Evolutionary conservation across 2,329 filamentous ascomycete species (phyloP).

Genomic region (Botryotinia calthae): DNA sequence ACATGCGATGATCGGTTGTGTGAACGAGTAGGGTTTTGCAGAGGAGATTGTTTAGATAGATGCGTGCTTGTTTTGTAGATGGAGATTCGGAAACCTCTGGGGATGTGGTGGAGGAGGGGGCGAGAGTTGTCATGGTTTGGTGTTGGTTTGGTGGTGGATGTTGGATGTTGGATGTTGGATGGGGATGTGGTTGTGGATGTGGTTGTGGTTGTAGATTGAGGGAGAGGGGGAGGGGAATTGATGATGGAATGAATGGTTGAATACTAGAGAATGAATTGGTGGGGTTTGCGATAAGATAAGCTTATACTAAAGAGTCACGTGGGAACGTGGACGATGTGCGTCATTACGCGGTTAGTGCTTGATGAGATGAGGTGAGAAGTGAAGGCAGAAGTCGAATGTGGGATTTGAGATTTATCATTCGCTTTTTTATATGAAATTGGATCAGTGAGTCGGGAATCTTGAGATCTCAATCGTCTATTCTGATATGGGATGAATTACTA

Average conservation of each 20-base stretch:
- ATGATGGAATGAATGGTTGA: neutral
- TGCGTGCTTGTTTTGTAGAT: slow-evolving; percentile 48
- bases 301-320: neutral
- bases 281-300: slow-evolving; percentile 24
- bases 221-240: neutral
- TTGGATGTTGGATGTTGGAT: neutral
- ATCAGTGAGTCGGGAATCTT: neutral
- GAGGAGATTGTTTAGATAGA: slow-evolving; percentile 64
- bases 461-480: neutral
- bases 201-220: neutral
- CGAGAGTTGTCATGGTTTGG: slow-evolving; percentile 2
- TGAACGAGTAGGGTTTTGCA: slow-evolving; percentile 77
- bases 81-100: neutral
- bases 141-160: neutral
- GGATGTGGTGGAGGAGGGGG: neutral
- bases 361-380: neutral
- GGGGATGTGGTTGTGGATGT: no score
- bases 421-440: neutral
- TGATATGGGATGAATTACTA: slow-evolving; percentile 1
- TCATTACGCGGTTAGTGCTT: slow-evolving; percentile 14
- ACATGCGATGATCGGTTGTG: slow-evolving; percentile 81
- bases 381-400: neutral
- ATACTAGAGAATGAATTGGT: neutral
- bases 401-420: neutral
- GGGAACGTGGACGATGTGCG: slow-evolving; percentile 16